Base-by-base conservation (phyloP, 2,329 filamentous ascomycete genomes). In the Paecilomyces dactylethromorphus region DNA sequence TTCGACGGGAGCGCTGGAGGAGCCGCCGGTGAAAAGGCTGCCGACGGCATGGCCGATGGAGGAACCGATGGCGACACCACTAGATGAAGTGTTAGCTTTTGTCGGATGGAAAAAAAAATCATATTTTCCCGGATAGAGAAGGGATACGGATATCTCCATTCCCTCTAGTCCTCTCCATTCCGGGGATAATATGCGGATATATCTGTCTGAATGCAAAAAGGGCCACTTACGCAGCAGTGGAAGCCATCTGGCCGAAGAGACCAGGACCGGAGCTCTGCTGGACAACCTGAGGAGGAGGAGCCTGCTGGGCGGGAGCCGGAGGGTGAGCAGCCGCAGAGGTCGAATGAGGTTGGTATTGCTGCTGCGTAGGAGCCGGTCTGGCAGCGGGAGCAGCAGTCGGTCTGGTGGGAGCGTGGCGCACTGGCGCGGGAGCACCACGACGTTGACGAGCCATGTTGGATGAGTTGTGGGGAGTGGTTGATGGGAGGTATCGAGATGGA, bases 191-290 rank as follows among this genome's bases (percentile, higher is more conserved):
- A 54, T 53, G 21, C 18, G 21, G 8, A 45, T 45, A 45, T n/a
- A 15, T n/a, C 35, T 45, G 35, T 7, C 15, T 45, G 24, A 63
- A 61, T 35, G 15, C 50, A 10, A 32, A 60, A 60, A 53, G 18
- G 10, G 56, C 21, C 12, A 87, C 92, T 81, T 88, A 97, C 93
- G 94, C 94, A 76, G 94, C 94, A 59, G 94, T 99, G 73, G 88
- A 92, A 66, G 94, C 94, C 90, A 99, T 97, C 83, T 97, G 91
- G 60, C 91, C 93, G 68, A 99, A 91, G 11, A 99, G 83, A 64
- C 94, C 93, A 4, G 91, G 87, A 29, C 92, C 90, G 65, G 88
- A 82, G 57, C 80, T 78, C 65, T 77, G 79, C 61, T 78, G 76
- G 55, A 72, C 72, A 32, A 74, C 69, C 56, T 69, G 71, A 59